These are phyloP conservation scores for Phytophthora citrophthora DNA, from an alignment of 352 stramenopile genomes.

Conservation along the genomic window DNA sequence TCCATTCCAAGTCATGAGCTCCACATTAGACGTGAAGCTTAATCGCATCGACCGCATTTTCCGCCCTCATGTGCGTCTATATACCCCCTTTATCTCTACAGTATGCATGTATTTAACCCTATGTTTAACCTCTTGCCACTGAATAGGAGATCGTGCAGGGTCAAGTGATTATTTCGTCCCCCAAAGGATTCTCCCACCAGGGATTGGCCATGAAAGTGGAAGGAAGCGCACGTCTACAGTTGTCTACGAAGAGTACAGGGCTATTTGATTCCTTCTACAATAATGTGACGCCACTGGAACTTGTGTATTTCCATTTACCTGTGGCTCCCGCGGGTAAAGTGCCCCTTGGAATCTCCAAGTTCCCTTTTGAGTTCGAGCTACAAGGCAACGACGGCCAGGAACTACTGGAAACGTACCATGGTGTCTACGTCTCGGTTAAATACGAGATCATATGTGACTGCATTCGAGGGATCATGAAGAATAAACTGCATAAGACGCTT, in stretches of 20 bases:
- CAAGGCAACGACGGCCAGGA: conserved; percentile 62
- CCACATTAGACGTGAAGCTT: conserved; percentile 85
- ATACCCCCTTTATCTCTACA: not conserved
- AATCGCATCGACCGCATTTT: conserved; percentile 89
- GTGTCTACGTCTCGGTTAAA: conserved; percentile 91
- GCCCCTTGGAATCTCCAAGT: conserved; percentile 81
- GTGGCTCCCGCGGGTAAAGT: conserved; percentile 75
- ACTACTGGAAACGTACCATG: conserved; percentile 93
- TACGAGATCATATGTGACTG: conserved; percentile 91
- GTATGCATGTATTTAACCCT: conserved; percentile 1
- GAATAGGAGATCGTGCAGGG: conserved; percentile 82
- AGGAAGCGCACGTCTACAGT: conserved; percentile 77
- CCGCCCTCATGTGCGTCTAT: conserved; percentile 66
- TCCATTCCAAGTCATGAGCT: conserved; percentile 58
- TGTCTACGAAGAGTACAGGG: conserved; percentile 80
- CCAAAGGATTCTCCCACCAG: conserved; percentile 84
- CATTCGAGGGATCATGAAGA: conserved; percentile 89
- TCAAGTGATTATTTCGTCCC: conserved; percentile 85
- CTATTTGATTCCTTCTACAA: conserved; percentile 90
- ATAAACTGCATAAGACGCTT: conserved; percentile 79
- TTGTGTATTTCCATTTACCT: conserved; percentile 87
- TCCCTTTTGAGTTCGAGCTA: conserved; percentile 91
- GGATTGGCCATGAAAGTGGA: conserved; percentile 87
- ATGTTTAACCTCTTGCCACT: not conserved
- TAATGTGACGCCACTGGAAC: conserved; percentile 69